Evolutionary conservation across 2,329 filamentous ascomycete genomes (phyloP).

Genomic region (Cadophora luteo-olivacea): DNA sequence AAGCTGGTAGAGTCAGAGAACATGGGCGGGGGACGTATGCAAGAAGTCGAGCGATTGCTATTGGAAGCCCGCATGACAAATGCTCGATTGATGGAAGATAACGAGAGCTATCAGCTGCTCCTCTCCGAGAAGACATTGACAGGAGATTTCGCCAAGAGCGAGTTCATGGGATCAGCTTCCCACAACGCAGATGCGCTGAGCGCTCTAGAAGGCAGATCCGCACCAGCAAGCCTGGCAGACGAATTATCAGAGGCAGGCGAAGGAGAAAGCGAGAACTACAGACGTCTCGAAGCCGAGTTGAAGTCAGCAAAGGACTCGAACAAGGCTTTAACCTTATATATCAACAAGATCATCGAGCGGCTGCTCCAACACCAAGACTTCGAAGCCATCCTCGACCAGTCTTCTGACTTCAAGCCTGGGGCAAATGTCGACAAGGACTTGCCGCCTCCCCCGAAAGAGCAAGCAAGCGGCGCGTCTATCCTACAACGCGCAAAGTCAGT

Average conservation of each 20-base stretch:
- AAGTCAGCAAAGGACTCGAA: slow-evolving; percentile 89
- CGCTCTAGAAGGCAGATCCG: slow-evolving; percentile 63
- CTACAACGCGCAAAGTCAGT: slow-evolving; percentile 69
- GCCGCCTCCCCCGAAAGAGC: slow-evolving; percentile 67
- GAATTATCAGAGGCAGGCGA: slow-evolving; percentile 79
- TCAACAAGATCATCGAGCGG: slow-evolving; percentile 98
- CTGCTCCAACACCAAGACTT: slow-evolving; percentile 94
- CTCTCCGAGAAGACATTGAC: slow-evolving; percentile 95
- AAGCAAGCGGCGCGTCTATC: slow-evolving; percentile 54
- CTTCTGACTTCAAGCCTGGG: slow-evolving; percentile 62
- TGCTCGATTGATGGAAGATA: slow-evolving; percentile 95
- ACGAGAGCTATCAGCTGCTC: slow-evolving; percentile 95
- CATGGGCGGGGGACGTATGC: slow-evolving; percentile 83
- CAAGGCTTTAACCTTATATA: slow-evolving; percentile 95
- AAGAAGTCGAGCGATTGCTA: slow-evolving; percentile 88
- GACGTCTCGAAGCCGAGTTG: slow-evolving; percentile 78
- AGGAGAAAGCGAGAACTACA: slow-evolving; percentile 65
- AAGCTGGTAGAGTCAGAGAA: slow-evolving; percentile 96
- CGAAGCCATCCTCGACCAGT: slow-evolving; percentile 89
- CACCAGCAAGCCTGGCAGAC: slow-evolving; percentile 77
- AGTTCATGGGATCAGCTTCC: slow-evolving; percentile 71
- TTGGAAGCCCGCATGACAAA: slow-evolving; percentile 96
- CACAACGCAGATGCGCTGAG: slow-evolving; percentile 69
- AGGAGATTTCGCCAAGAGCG: slow-evolving; percentile 85
- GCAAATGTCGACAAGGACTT: slow-evolving; percentile 76